phyloP scores from a whole-genome alignment of 108 stramenopile species.

The Cyclotella baltica region DNA sequence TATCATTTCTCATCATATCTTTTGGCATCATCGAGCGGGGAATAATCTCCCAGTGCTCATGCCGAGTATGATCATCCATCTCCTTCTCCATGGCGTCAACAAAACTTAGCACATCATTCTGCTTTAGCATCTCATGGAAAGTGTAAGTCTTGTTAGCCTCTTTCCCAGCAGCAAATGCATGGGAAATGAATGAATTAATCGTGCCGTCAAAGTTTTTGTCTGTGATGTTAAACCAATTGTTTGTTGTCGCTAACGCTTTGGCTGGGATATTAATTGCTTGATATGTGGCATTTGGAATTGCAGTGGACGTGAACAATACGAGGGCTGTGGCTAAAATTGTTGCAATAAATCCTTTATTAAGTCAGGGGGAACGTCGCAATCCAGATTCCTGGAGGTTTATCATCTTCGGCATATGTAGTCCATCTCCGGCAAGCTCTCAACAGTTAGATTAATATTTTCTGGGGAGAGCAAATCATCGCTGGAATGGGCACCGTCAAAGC shows the following conservation, averaged over 20 bases:
- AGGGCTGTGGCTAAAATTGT: neutral
- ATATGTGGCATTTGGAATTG: neutral
- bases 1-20: constrained; percentile 9
- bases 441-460: no score
- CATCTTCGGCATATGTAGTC: neutral
- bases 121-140: constrained; percentile 11
- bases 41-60: constrained; percentile 23
- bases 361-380: neutral
- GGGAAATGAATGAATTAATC: neutral
- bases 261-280: neutral
- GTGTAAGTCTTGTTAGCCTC: constrained; percentile 1
- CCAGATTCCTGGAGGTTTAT: constrained; percentile 7
- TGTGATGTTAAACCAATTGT: neutral
- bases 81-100: constrained; percentile 16
- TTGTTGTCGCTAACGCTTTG: no score
- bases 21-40: constrained; percentile 5
- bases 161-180: constrained; percentile 7
- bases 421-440: no score
- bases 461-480: no score
- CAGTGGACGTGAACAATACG: neutral
- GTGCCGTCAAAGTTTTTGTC: neutral
- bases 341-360: neutral
- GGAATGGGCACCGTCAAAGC: no score
- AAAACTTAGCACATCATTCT: constrained; percentile 13
- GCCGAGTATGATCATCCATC: neutral